Base-by-base conservation (phyloP, 108 stramenopile genomes). In the Skeletonema marinoi region DNA sequence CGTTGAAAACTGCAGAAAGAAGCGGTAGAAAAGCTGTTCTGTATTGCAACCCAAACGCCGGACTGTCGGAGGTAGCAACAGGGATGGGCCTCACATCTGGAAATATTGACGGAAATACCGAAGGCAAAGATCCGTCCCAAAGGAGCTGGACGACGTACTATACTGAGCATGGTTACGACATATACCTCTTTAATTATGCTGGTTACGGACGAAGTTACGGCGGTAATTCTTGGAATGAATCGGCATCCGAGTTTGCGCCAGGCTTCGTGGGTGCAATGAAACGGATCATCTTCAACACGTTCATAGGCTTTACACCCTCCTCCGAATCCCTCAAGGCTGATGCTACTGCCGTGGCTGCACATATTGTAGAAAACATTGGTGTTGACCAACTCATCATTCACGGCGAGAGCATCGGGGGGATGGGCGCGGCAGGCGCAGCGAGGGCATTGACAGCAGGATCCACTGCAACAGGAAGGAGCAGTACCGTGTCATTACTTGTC, bases 41-140 rank as follows among this genome's bases (percentile, higher is more conserved):
- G 65, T 96, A 93, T 66, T 96, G 95, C 82, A 96, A 96, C 74
- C 95, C 95, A 3, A 96, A 96, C 75, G 95, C 95, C 14, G 93
- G 95, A 3, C 73, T 96, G 66, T 78, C 86, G 39, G 95, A 96
- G 75, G 92, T 93, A 5, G 89, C 92, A 11, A 85, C 95, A 19
- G 95, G 95, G 19, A 82, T 96, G 85, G 92, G 95, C 19, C 60
- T 96, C 3, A 90, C 85, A 29, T 89, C 91, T 3, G 94, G 94
- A 9, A 95, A 95, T 66, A 80, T 91, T 48, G 70, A 66, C 31
- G 75, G 42, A 38, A 60, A 36, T n/a, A 2, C 39, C 0, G 39
- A 48, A 30, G 46, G 35, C 4, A 73, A 78, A 14, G 63, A 62
- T 9, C 36, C n/a, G 0, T 78, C 83, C 31, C 76, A 78, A 7